phyloP scores from a whole-genome alignment of 768 basidiomycete species.

The Boletus vinaceobasis region DNA sequence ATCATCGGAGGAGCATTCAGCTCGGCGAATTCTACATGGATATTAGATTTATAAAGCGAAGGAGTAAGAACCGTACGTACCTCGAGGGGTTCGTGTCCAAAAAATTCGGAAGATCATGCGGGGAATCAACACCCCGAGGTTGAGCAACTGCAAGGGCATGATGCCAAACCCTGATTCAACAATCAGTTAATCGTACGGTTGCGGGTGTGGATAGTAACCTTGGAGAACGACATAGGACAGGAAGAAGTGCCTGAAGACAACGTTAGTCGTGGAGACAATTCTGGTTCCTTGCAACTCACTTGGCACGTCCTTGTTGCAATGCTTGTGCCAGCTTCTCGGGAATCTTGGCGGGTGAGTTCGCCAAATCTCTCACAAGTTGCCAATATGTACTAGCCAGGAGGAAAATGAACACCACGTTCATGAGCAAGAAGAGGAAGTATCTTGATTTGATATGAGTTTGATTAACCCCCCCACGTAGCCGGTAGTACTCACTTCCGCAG shows the following conservation, averaged over 20 bases:
- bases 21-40: slow-evolving; percentile 79
- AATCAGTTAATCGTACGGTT: slow-evolving; percentile 1
- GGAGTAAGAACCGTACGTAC: slow-evolving; percentile 36
- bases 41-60: not conserved
- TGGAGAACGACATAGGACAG: slow-evolving; percentile 82
- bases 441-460: slow-evolving; percentile 39
- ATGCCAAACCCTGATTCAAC: slow-evolving; percentile 68
- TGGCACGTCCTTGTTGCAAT: slow-evolving; percentile 72
- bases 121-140: slow-evolving; percentile 84
- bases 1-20: slow-evolving; percentile 97
- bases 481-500: slow-evolving; percentile 71
- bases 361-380: slow-evolving; percentile 87
- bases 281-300: slow-evolving; percentile 35
- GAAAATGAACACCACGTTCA: slow-evolving; percentile 95
- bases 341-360: slow-evolving; percentile 90
- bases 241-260: slow-evolving; percentile 64
- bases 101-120: slow-evolving; percentile 71
- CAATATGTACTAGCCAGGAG: slow-evolving; percentile 88
- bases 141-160: slow-evolving; percentile 94
- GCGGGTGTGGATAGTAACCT: slow-evolving; percentile 39
- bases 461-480: not conserved
- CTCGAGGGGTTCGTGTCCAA: slow-evolving; percentile 86
- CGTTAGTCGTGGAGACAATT: slow-evolving; percentile 10
- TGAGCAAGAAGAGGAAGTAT: slow-evolving; percentile 89
- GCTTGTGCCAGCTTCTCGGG: slow-evolving; percentile 89